Base-by-base conservation (phyloP, 176 grass and related monocot genomes). In the Tuctoria greenei region DNA sequence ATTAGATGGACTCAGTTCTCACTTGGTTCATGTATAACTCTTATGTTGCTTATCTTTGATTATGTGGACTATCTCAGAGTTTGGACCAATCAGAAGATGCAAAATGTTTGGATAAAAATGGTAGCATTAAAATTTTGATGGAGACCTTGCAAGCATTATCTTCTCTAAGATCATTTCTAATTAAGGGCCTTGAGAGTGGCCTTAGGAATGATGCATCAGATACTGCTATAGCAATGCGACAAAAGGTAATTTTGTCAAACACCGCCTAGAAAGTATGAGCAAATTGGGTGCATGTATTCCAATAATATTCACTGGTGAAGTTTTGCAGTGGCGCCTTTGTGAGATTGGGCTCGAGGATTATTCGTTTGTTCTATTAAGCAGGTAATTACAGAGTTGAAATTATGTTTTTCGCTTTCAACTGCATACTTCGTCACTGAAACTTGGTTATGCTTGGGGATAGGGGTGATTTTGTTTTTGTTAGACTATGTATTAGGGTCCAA, bases 331-430 rank as follows among this genome's bases (percentile, higher is more conserved):
- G 95, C 95, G 95, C 70, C 84, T 97, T 27, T 91, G 88, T 87
- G 95, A 97, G 67, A 97, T 97, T 72, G 86, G 95, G 20, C 88
- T 97, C 43, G 95, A 97, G 68, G 91, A 97, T 85, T 97, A 92
- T 82, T 97, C 95, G 2, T 97, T 97, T 76, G 91, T 97, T 87
- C 64, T 97, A 36, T 81, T 97, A 64, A 97, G 95, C 84, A 84
- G 91, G 91, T 97, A 87, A 42, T 77, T 26, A 0, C 17, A 77
- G 73, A 73, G 17, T 58, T 66, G n/a, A 72, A 55, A 73, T 24
- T 37, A 66, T 45, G 39, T 56, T 78, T 78, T n/a, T 15, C 21
- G 13, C 8, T 79, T 50, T 28, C 6, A 47, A 52, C 45, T 64
- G 35, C 20, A 2, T 20, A 6, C 10, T 55, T 61, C 16, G 2